phyloP scores from a whole-genome alignment of 2,329 filamentous ascomycete species.

The Penicillium sp. region DNA sequence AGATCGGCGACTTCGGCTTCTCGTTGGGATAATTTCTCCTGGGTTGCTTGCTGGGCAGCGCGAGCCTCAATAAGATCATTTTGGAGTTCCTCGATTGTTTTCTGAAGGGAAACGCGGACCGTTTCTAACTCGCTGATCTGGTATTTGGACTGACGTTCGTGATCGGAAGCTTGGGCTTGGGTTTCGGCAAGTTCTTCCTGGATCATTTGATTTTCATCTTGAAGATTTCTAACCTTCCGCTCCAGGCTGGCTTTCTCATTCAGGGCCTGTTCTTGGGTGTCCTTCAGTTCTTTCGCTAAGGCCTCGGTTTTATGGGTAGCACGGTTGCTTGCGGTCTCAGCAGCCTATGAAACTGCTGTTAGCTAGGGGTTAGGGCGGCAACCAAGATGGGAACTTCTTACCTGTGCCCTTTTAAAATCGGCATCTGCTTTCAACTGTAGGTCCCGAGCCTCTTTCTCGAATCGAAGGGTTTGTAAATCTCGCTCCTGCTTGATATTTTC shows the following conservation, averaged over 20 bases:
- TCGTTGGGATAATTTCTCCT: constrained; percentile 66
- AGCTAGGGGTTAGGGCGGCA: background rate
- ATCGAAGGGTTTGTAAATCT: constrained; percentile 73
- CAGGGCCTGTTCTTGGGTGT: constrained; percentile 53
- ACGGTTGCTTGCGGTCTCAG: constrained; percentile 54
- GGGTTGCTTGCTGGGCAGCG: constrained; percentile 59
- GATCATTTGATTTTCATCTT: constrained; percentile 71
- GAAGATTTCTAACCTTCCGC: constrained; percentile 53
- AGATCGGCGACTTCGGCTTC: constrained; percentile 71
- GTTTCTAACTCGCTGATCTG: constrained; percentile 62
- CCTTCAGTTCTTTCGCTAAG: constrained; percentile 55
- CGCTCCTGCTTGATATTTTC: constrained; percentile 85
- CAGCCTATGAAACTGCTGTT: constrained; percentile 36
- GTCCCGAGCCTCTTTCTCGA: constrained; percentile 81
- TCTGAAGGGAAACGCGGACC: constrained; percentile 59
- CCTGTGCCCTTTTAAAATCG: constrained; percentile 70
- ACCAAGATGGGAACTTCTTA: constrained; percentile 22
- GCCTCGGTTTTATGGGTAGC: constrained; percentile 57
- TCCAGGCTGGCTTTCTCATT: constrained; percentile 60
- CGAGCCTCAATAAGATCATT: constrained; percentile 57
- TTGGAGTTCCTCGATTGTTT: constrained; percentile 53
- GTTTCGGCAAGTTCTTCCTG: constrained; percentile 83
- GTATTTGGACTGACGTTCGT: constrained; percentile 65
- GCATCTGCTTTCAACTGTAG: constrained; percentile 78
- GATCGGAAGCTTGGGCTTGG: constrained; percentile 70